A percentile compares a stretch with the other conserved stretches of the same genome.
Conservation (phyloP, 192 early-diverging fungal species). For the Coemansia sp. region DNA sequence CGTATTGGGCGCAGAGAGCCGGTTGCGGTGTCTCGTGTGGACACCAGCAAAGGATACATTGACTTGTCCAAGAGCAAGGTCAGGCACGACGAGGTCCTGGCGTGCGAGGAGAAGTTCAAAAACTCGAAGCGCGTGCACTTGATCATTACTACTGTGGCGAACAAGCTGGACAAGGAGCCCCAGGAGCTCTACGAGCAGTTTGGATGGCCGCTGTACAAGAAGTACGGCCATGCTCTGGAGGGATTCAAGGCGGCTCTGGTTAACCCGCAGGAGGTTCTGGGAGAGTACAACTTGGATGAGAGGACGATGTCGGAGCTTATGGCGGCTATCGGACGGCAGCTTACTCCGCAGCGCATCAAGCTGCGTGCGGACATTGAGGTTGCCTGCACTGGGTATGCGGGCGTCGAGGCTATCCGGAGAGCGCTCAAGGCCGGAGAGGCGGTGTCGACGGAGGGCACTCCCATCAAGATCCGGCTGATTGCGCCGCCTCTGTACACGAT, state of each 20-base stretch:
- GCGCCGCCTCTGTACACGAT: constrained; percentile 95
- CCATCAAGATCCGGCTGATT: constrained; percentile 84
- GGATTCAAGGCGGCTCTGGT: constrained; percentile 92
- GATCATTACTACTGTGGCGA: constrained; percentile 63
- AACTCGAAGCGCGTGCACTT: constrained; percentile 78
- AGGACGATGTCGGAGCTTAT: constrained; percentile 71
- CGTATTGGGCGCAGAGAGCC: constrained; percentile 91
- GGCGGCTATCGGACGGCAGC: constrained; percentile 77
- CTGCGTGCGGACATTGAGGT: constrained; percentile 95
- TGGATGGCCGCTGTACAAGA: constrained; percentile 93
- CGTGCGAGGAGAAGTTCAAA: constrained; percentile 91
- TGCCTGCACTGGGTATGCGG: constrained; percentile 89
- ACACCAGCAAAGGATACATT: constrained; percentile 99
- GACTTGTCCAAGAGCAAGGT: constrained; percentile 96
- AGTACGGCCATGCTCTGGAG: constrained; percentile 96
- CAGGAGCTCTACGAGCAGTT: constrained; percentile 80
- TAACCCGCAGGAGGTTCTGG: constrained; percentile 85
- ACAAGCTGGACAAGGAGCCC: constrained; percentile 74
- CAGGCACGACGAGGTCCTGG: constrained; percentile 78
- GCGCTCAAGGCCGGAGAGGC: constrained; percentile 86
- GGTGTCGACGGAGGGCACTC: constrained; percentile 69
- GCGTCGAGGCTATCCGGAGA: constrained; percentile 92
- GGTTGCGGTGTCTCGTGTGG: constrained; percentile 89
- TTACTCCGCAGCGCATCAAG: constrained; percentile 95
- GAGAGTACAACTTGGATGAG: constrained; percentile 63